phyloP scores from a whole-genome alignment of 495 filamentous ascomycete genomes.

The Cercophora samala region DNA sequence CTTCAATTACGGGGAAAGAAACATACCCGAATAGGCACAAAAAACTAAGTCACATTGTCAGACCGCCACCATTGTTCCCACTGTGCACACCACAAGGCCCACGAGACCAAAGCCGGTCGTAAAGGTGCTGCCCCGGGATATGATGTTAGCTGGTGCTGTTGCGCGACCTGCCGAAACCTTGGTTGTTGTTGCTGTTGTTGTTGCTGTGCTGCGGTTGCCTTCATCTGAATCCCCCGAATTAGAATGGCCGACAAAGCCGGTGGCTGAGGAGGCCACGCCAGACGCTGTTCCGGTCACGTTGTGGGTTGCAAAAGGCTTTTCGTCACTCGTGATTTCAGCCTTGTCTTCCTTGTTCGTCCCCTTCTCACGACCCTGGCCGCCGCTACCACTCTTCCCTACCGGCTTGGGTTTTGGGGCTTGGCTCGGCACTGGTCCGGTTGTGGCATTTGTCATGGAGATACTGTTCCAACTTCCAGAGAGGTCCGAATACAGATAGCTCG shows the following conservation, averaged over 20 bases:
- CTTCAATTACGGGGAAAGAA: too few species aligned
- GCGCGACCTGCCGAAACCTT: not conserved
- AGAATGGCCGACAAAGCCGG: not conserved
- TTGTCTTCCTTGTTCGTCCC: not conserved
- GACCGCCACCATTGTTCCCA: not conserved
- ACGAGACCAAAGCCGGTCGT: not conserved
- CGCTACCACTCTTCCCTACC: not conserved
- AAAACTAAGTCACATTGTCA: too few species aligned
- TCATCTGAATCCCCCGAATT: too few species aligned
- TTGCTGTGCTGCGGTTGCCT: not conserved
- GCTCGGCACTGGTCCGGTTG: not conserved
- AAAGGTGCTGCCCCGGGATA: not conserved
- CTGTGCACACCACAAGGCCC: not conserved
- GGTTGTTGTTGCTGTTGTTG: not conserved
- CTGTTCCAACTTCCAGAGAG: constrained; percentile 63
- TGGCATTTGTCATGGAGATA: constrained; percentile 41
- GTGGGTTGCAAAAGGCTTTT: not conserved
- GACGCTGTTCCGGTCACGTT: not conserved
- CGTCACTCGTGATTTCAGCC: not conserved
- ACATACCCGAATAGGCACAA: too few species aligned
- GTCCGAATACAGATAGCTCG: constrained; percentile 66
- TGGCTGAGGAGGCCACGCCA: not conserved
- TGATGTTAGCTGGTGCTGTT: not conserved
- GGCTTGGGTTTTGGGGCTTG: not conserved
- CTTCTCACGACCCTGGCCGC: not conserved